Conservation (phyloP, 441 rosid genomes). For the Populus hybrid region DNA sequence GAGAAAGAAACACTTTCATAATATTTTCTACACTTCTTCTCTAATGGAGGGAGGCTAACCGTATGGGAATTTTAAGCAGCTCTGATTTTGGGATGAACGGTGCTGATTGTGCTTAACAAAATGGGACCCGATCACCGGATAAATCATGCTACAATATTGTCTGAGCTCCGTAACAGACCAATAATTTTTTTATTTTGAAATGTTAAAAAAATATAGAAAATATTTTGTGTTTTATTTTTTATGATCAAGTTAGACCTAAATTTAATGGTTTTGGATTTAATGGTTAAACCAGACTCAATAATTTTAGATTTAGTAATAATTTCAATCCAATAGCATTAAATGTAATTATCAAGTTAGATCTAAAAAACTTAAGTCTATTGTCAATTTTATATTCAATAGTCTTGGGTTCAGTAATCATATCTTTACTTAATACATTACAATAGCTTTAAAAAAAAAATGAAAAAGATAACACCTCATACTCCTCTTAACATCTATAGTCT, state of each 20-base stretch:
- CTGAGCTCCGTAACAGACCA: too few relatives aligned
- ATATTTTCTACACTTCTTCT: neutral
- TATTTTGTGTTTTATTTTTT: too few relatives aligned
- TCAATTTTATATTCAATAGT: rapidly evolving
- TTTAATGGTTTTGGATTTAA: too few relatives aligned
- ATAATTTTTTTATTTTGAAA: neutral
- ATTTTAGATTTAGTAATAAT: too few relatives aligned
- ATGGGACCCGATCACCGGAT: too few relatives aligned
- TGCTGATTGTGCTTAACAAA: neutral
- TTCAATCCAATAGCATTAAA: too few relatives aligned
- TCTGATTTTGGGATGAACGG: neutral
- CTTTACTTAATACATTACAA: too few relatives aligned
- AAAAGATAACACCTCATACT: rapidly evolving
- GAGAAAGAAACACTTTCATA: neutral
- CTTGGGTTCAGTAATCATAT: rapidly evolving
- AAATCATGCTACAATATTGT: too few relatives aligned
- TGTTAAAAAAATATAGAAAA: neutral
- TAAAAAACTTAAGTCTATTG: rapidly evolving
- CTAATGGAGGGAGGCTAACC: neutral
- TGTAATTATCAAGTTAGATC: rapidly evolving
- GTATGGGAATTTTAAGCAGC: neutral
- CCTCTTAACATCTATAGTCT: too few relatives aligned
- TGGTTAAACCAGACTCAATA: rapidly evolving
- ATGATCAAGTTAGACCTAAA: too few relatives aligned
- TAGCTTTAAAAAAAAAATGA: too few relatives aligned